Conservation (phyloP, 2,329 filamentous ascomycete species). For the Colletotrichum sp. region DNA sequence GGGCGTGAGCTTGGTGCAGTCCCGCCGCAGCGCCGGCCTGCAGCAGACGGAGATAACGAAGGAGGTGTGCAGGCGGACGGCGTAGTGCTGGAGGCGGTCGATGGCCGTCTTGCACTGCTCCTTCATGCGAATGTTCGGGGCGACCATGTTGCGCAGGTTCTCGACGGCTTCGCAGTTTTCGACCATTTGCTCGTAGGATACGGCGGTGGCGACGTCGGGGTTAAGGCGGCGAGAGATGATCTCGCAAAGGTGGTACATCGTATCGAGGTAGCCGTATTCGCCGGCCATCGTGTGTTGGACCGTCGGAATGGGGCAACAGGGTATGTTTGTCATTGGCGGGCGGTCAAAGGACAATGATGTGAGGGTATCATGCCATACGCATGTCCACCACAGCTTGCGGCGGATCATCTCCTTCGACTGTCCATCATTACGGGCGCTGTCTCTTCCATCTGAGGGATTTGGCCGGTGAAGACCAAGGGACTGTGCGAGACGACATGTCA, state of each 20-base stretch:
- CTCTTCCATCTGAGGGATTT: conserved; percentile 48
- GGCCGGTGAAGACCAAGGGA: conserved; percentile 65
- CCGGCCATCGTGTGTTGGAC: conserved; percentile 45
- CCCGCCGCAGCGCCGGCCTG: conserved; percentile 63
- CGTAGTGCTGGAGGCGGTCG: conserved; percentile 68
- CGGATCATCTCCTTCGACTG: conserved; percentile 60
- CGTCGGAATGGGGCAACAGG: conserved; percentile 59
- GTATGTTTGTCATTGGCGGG: conserved; percentile 67
- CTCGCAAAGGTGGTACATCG: conserved; percentile 69
- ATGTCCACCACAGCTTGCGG: conserved; percentile 67
- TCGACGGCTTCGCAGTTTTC: conserved; percentile 62
- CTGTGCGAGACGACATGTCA: conserved; percentile 69
- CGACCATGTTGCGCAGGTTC: conserved; percentile 52
- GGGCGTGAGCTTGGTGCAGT: conserved; percentile 52
- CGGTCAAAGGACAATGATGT: conserved; percentile 71
- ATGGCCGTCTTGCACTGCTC: conserved; percentile 68
- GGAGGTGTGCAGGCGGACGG: conserved; percentile 67
- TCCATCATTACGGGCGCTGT: conserved; percentile 46
- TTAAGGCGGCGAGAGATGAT: conserved; percentile 64
- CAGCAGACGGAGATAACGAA: conserved; percentile 71
- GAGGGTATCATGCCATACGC: conserved; percentile 70
- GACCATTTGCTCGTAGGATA: conserved; percentile 60
- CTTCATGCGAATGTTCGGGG: conserved; percentile 60
- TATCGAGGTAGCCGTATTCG: conserved; percentile 65
- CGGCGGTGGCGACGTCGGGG: conserved; percentile 55